Base-by-base conservation (phyloP, 345 rosid genomes). In the Arabidopsis suecica region DNA sequence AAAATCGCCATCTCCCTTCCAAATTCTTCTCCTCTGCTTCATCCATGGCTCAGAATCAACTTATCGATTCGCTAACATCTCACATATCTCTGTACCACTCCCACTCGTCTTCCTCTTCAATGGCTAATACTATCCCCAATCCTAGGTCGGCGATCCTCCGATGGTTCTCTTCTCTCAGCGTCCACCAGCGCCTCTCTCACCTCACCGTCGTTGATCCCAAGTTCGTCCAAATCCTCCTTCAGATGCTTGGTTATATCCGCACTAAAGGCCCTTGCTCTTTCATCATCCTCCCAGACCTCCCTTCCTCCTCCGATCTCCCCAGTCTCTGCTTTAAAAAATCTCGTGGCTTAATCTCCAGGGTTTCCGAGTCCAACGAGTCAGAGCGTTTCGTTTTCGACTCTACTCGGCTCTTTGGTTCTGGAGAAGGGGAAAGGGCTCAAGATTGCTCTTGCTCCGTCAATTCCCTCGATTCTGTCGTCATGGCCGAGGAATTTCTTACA, bases 61-160 rank as follows among this genome's bases (percentile, higher is more conserved):
- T 91, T 47, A 71, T 94, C 22, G 97, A 87, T 80, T 87, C 91
- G 6, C 93, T 94, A 69, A 89, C 96, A 33, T 79, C 95, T 57
- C 98, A 94, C 82, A 90, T 94, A 80, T 86, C 98, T 37, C 96
- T 94, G 71, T 91, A 89, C 81, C 79, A 91, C 67, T 83, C 91
- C 55, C 80, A 72, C 23, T 79, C 92, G 23, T 61, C 85, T 14
- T 67, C 64, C 8, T 54, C 61, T 5, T 50, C 70, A 44, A 36
- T 68, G 41, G 32, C 62, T 40, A 59, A 62, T 22, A 66, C 82
- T 4, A 84, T 45, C 68, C 77, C 87, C 56, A 81, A 76, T 68
- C 78, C 88, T 5, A 82, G 98, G 65, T 82, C 95, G 40, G 84
- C 87, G 3, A 87, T 94, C 80, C 84, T 94, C 69, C 83, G 82